phyloP scores from a whole-genome alignment of 169 alveolate genomes.

The Eimeria praecox region DNA sequence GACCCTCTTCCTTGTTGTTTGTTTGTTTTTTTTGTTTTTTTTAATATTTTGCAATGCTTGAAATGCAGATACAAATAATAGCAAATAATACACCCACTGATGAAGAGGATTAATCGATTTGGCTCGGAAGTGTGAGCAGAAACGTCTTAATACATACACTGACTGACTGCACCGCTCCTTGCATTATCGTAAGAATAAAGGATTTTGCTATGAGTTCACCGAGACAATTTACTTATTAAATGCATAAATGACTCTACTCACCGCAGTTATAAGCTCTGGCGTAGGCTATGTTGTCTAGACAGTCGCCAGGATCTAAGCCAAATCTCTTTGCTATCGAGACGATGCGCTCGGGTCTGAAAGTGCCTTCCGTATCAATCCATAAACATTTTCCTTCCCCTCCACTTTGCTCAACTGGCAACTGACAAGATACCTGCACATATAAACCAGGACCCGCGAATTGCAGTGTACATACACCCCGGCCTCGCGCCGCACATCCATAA shows the following conservation, averaged over 20 bases:
- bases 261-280: conserved; percentile 97
- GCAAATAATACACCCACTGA: too few relatives aligned
- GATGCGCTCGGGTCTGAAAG: conserved; percentile 99
- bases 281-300: conserved; percentile 98
- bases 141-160: too few relatives aligned
- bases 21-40: not conserved
- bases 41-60: too few relatives aligned
- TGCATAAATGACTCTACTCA: not conserved
- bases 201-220: not conserved
- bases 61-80: too few relatives aligned
- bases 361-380: conserved; percentile 99
- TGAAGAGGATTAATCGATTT: too few relatives aligned
- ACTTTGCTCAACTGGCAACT: conserved; percentile 96
- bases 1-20: not conserved
- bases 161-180: too few relatives aligned
- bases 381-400: conserved; percentile 99
- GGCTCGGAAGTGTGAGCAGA: too few relatives aligned
- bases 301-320: conserved; percentile 96
- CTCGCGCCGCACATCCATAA: not conserved
- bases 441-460: not conserved
- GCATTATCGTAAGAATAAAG: not conserved
- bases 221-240: not conserved
- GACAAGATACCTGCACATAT: conserved; percentile 89
- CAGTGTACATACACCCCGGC: not conserved
- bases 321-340: conserved; percentile 98